Evolutionary conservation across 2,329 filamentous ascomycete species (phyloP).

Genomic region (Trichothecium sympodiale): DNA sequence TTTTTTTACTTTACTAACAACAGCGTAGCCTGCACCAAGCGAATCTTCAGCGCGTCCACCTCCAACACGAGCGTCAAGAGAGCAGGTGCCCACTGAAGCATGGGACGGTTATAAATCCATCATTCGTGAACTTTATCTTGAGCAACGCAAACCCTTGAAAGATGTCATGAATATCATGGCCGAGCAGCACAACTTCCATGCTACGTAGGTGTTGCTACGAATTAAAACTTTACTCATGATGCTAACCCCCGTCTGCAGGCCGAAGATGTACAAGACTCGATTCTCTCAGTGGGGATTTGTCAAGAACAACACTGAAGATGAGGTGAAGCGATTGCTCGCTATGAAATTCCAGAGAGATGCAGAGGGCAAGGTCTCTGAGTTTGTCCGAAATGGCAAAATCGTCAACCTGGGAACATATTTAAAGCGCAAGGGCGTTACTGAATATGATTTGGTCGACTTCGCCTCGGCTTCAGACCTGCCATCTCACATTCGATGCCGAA

Average conservation of each 20-base stretch:
- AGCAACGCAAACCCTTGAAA: conserved; percentile 38
- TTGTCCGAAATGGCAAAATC: conserved; percentile 39
- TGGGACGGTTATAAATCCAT: conserved; percentile 37
- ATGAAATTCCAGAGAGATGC: conserved; percentile 42
- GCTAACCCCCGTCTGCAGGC: conserved; percentile 17
- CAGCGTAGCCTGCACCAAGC: not conserved
- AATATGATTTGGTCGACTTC: conserved; percentile 38
- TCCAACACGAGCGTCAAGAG: conserved; percentile 22
- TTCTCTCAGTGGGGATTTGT: conserved; percentile 45
- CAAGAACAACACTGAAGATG: conserved; percentile 43
- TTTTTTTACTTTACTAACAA: conserved; percentile 1
- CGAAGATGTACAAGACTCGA: conserved; percentile 45
- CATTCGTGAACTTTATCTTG: conserved; percentile 34
- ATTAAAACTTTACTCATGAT: not conserved
- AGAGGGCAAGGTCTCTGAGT: conserved; percentile 40
- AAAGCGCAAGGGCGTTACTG: conserved; percentile 40
- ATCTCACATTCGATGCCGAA: conserved; percentile 31
- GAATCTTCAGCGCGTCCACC: conserved; percentile 3
- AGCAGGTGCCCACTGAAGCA: conserved; percentile 31
- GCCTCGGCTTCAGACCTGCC: conserved; percentile 30
- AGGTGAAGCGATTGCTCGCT: conserved; percentile 37
- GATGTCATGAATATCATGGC: conserved; percentile 41
- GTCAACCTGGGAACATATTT: conserved; percentile 41
- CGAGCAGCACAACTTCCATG: conserved; percentile 34
- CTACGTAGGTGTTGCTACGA: conserved; percentile 27